Base-by-base conservation (phyloP, 305 asterid species). In the Fraxinus dipetala region DNA sequence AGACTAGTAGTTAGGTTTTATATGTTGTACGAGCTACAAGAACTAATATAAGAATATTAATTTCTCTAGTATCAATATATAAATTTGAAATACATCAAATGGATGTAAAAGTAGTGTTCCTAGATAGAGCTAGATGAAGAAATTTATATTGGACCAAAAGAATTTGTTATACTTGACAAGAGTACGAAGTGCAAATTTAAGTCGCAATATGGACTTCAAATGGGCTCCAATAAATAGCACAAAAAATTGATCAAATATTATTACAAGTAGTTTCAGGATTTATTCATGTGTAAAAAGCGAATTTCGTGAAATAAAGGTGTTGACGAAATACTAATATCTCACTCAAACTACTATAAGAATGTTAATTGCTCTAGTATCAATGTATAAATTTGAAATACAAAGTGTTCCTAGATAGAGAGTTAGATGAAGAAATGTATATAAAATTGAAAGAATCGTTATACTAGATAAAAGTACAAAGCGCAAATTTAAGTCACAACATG, bases 271-370 rank as follows among this genome's bases (percentile, higher is more conserved):
- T 4, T 82, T 20, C 72, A 54, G 1, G 18, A 13, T 18, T 20
- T 16, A 51, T 34, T 38, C n/a, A 38, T 82, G 76, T 48, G 76
- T 59, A 24, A 77, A 82, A 45, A 31, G 6, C 2, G 59, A 26
- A 51, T 31, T 32, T 48, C 11, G 6, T 40, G 26, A 31, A 31
- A 10, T 4, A 31, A 6, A 67, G 26, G n/a, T 5, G 24, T 78
- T 1, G 78, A 82, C 51, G 61, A 82, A 26, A 75, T 82, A 48
- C 32, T 77, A 31, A 82, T 82, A 4, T 82, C 18, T 48, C 59
- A 43, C 51, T 10, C 51, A 11, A 48, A 36, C 67, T 18, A 43
- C 65, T 14, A 26, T 43, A 40, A 24, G 65, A 43, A 24, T 43
- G 35, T 76, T 5, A 61, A 26, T 45, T 43, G 38, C 79, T 22